Conservation (phyloP, 2,329 filamentous ascomycete species). For the Epichloe sp. region DNA sequence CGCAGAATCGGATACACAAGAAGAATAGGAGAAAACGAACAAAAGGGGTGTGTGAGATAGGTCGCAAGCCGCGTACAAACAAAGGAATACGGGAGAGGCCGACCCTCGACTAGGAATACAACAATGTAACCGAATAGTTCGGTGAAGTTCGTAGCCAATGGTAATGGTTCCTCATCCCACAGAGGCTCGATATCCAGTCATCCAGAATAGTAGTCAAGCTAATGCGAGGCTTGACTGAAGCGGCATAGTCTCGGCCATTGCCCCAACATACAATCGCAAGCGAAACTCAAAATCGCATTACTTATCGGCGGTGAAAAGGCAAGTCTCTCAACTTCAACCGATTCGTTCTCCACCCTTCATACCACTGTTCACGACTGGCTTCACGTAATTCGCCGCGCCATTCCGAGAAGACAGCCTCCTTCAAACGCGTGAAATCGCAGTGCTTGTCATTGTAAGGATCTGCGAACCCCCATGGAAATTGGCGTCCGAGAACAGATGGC, state of each 20-base stretch:
- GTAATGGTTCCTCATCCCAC: not conserved
- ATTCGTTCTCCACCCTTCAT: conserved; percentile 83
- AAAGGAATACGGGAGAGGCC: not conserved
- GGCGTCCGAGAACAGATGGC: conserved; percentile 63
- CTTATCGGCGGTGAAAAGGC: conserved; percentile 23
- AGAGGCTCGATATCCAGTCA: not conserved
- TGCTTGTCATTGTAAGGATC: conserved; percentile 84
- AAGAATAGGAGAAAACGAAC: not conserved
- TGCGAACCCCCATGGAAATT: conserved; percentile 94
- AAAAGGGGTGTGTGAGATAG: not conserved
- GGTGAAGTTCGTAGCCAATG: not conserved
- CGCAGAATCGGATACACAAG: not conserved
- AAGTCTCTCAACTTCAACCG: conserved; percentile 43
- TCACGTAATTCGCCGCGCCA: conserved; percentile 88
- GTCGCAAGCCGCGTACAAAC: not conserved
- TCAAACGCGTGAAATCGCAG: conserved; percentile 85
- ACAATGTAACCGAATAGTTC: not conserved
- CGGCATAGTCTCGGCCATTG: not conserved
- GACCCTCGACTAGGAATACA: not conserved
- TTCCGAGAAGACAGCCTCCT: conserved; percentile 83
- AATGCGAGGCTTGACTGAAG: not conserved
- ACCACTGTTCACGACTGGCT: conserved; percentile 84
- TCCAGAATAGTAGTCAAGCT: not conserved
- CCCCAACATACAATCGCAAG: not conserved
- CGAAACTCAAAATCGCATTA: not conserved